Evolutionary conservation across 768 basidiomycete species (phyloP), one percentile per base, ranked within the genome.

Genomic region (Scleroderma bovista): DNA sequence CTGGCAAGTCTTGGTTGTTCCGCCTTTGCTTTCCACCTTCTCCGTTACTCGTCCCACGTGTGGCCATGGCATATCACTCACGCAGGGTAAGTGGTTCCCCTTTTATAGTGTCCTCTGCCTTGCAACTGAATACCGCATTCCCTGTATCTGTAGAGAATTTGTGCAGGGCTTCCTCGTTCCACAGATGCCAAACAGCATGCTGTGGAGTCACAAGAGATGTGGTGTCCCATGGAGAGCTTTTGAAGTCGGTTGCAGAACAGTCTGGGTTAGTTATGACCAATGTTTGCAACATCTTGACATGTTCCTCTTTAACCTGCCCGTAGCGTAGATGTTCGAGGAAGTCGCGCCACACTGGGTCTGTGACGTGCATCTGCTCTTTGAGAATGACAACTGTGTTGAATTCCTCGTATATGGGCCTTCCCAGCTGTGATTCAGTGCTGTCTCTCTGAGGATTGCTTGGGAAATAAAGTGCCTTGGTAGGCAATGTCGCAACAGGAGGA

Each of bases 311-410:
- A 29, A 29, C 26, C 26, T 9, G 9, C 4, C 26, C 26, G 9
- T 29, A 29, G 26, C 26, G 9, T 29, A 29, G 26, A 29, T 29
- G 26, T 29, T 29, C 26, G 9, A 29, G 26, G 26, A 29, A 29
- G 5, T 9, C 9, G 26, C n/a, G 41, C 71, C 72, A 75, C 1
- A 26, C 51, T 0, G 40, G 19, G 48, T 73, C 69, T 0, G 43
- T 58, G 1, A 72, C 61, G 9, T 62, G 50, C 40, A 65, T 58
- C 50, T 73, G 72, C 47, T 73, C 49, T 32, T 56, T 58, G 31
- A 74, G 53, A 10, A 66, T 55, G 0, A 73, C 61, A 0, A 72
- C 68, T 0, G 56, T 68, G 1, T 13, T 46, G 50, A 71, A 67
- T 20, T 61, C 50, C 44, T 60, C 50, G 44, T 66, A 68, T 3